A percentile compares a stretch with the other conserved stretches of the same genome.
Conservation (phyloP, 2,329 filamentous ascomycete genomes). For the Phialocephala subalpina region DNA sequence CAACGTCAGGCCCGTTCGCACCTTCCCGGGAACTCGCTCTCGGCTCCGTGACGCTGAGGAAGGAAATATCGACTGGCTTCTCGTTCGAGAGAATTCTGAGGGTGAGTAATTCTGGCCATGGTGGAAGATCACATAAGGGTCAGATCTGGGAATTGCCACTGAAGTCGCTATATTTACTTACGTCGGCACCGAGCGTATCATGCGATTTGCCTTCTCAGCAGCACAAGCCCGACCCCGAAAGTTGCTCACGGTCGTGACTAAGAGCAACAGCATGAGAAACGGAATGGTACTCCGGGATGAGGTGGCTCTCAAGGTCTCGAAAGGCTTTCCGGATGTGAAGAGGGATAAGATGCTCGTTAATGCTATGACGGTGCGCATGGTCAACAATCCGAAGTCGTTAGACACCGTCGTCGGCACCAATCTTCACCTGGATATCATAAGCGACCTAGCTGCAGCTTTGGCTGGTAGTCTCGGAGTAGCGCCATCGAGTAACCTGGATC, state of each 20-base stretch:
- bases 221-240: conserved; percentile 59
- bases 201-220: conserved; percentile 68
- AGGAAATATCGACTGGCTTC: conserved; percentile 68
- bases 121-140: conserved; percentile 64
- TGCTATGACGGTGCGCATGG: conserved; percentile 56
- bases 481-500: conserved; percentile 72
- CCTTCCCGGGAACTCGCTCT: conserved; percentile 63
- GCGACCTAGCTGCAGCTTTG: conserved; percentile 72
- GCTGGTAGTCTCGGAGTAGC: conserved; percentile 76
- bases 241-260: conserved; percentile 67
- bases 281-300: conserved; percentile 74
- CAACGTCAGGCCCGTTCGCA: conserved; percentile 67
- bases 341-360: conserved; percentile 72
- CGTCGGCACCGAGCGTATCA: conserved; percentile 63
- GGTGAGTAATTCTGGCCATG: conserved; percentile 71
- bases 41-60: conserved; percentile 52
- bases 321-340: conserved; percentile 64
- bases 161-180: conserved; percentile 69
- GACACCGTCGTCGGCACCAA: conserved; percentile 71
- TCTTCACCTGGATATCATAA: conserved; percentile 69
- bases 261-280: conserved; percentile 69
- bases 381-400: conserved; percentile 61
- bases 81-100: conserved; percentile 70
- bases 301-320: conserved; percentile 60
- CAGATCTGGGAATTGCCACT: conserved; percentile 65